Evolutionary conservation across 331 rosid species (phyloP), one percentile per base, ranked within the genome.

Genomic region (Pyrus hybrid): DNA sequence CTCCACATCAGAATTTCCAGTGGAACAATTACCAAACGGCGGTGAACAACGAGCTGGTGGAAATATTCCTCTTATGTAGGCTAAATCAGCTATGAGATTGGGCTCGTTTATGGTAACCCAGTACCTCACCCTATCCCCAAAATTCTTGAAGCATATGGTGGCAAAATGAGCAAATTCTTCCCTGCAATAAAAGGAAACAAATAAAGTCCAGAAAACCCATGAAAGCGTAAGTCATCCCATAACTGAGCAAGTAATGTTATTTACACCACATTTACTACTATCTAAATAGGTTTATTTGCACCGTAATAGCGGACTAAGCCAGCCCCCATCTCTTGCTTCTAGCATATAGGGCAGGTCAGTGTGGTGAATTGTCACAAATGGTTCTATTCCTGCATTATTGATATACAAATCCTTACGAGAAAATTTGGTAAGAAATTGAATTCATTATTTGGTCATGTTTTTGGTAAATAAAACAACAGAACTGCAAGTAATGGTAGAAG

Each of bases 21-120:
- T 12, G 13, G 72, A 28, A 56, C 97, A 91, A 33, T 85, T 87
- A 69, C 97, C 97, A 69, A 87, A 91, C 3, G 97, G 94, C 1
- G 54, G 80, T 0, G 93, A 89, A 73, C 97, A 91, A 12, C 54
- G 93, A 45, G 65, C 83, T 0, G 94, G 93, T 2, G 97, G 82
- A 53, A 54, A 84, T 25, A 2, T 4, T 76, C 93, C 97, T 17
- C 7, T 71, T 7, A 72, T n/a, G 70, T 74, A 91, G n/a, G 78
- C 82, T 69, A 80, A 43, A 8, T 87, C 77, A 23, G 80, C 68
- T 28, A 45, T 4, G 35, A 85, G 43, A 75, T 67, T 85, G 3
- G 94, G 94, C 66, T 89, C 97, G 61, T 91, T 91, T 62, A 89
- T 76, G 49, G 91, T 91, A 8, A 32, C 18, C 97, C 97, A 91